Evolutionary conservation across 192 early-diverging fungal genomes (phyloP), one percentile per base, ranked within the genome.

Genomic region (Coemansia furcata): DNA sequence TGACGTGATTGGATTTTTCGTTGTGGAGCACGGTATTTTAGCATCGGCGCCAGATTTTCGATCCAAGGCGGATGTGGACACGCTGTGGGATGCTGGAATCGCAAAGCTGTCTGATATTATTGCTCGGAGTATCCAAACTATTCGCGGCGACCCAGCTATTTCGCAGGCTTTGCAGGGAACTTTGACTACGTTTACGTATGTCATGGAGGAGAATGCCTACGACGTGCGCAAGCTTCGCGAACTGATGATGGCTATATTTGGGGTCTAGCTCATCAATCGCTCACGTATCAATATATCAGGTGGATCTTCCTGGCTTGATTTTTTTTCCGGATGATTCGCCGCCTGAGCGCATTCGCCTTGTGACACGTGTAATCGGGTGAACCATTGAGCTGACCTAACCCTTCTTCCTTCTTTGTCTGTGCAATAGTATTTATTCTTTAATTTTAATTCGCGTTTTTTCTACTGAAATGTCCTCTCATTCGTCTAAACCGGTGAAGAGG

Each of bases 1-100:
- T 62, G 95, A 99, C 44, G 88, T 98, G 62, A 91, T 94, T 15
- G 98, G 98, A 14, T 99, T 98, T 68, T 99, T 99, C 71, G 89
- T 97, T 33, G 90, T 99, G 1, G 98, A 99, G 69, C 89, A 93
- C 44, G 86, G 89, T 35, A 90, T 99, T 57, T 69, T 96, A 39
- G 89, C 91, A 59, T 91, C 94, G 6, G 96, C 95, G 3, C 87
- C 85, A 23, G 90, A 97, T 63, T 99, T 99, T 71, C 86, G 97
- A 63, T 92, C 93, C 19, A 88, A 90, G 60, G 70, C 86, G 14
- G 84, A 95, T 74, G 86, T 97, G 21, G 96, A 98, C 66, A 84
- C 86, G 17, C 86, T 99, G 39, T 99, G 98, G 92, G 90, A 95
- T 33, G 84, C 84, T 14, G 90, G 93, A 6, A 93, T 90, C 6